Evolutionary conservation across 2,329 filamentous ascomycete species (phyloP).

Genomic region (Celoporthe dispersa): DNA sequence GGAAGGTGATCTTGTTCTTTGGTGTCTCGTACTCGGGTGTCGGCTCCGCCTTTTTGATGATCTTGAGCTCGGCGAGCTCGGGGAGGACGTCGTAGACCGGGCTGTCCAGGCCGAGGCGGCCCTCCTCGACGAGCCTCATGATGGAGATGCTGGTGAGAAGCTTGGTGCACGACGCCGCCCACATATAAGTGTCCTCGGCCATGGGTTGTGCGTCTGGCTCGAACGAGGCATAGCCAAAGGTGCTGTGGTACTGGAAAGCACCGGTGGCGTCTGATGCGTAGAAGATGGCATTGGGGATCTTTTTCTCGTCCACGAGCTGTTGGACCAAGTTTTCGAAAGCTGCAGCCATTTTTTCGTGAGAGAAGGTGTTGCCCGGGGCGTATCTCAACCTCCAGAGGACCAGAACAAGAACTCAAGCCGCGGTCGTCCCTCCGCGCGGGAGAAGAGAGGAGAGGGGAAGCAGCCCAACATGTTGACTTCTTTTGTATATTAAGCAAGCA

Average conservation of each 20-base stretch:
- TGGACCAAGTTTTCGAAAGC: constrained; percentile 45
- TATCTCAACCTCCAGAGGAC: neutral
- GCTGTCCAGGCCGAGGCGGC: constrained; percentile 49
- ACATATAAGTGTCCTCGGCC: constrained; percentile 43
- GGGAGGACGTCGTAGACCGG: constrained; percentile 52
- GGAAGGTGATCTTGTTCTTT: constrained; percentile 27
- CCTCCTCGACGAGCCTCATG: constrained; percentile 59
- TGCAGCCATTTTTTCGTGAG: constrained; percentile 22
- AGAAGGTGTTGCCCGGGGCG: neutral
- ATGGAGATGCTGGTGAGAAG: constrained; percentile 56
- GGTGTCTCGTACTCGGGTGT: constrained; percentile 25
- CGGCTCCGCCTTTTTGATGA: constrained; percentile 49
- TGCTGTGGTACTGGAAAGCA: constrained; percentile 45
- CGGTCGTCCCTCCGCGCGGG: neutral
- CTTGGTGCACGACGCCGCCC: constrained; percentile 46
- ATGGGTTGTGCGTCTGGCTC: constrained; percentile 44
- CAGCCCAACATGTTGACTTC: neutral
- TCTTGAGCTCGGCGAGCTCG: constrained; percentile 50
- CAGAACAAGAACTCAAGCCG: neutral
- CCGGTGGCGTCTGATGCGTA: constrained; percentile 45
- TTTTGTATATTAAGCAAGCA: too few relatives aligned
- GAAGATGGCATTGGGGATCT: constrained; percentile 49
- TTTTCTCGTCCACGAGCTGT: constrained; percentile 47
- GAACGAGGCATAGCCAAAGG: constrained; percentile 46
- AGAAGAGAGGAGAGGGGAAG: neutral